phyloP scores from a whole-genome alignment of 2,329 filamentous ascomycete species.

The Annulohypoxylon truncatum region DNA sequence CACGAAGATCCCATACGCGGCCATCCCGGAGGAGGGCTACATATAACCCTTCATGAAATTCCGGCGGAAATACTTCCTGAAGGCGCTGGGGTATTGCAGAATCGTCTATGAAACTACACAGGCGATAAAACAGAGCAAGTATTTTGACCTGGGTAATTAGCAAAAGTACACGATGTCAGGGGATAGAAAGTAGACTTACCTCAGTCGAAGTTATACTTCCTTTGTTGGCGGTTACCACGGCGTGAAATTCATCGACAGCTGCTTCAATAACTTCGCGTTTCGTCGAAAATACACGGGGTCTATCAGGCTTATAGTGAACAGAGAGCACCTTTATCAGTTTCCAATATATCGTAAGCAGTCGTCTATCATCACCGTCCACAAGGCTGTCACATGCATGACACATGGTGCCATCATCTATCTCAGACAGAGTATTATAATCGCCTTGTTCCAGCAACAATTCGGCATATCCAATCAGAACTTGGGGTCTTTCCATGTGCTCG shows the following conservation, averaged over 20 bases:
- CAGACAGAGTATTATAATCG: conserved; percentile 40
- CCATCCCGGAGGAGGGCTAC: conserved; percentile 39
- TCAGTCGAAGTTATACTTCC: conserved; percentile 30
- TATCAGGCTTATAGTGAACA: conserved; percentile 25
- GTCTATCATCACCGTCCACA: conserved; percentile 7
- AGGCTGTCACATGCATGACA: conserved; percentile 4
- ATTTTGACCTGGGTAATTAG: conserved; percentile 33
- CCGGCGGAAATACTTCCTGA: conserved; percentile 4
- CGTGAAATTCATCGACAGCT: neutral
- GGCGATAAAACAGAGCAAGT: conserved; percentile 28
- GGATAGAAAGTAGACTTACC: conserved; percentile 11
- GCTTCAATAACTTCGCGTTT: neutral
- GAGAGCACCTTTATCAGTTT: conserved; percentile 31
- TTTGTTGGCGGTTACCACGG: neutral
- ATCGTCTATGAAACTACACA: conserved; percentile 12
- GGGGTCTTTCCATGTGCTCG: conserved; percentile 42
- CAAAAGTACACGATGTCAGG: neutral
- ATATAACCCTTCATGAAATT: conserved; percentile 25
- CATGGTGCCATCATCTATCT: conserved; percentile 32
- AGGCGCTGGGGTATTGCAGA: neutral
- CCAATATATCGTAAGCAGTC: conserved; percentile 34
- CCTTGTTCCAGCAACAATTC: conserved; percentile 47
- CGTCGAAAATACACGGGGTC: neutral
- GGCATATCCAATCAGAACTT: conserved; percentile 45
- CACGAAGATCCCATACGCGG: conserved; percentile 44